Base-by-base conservation (phyloP, 768 basidiomycete genomes). In the Russula lepida region DNA sequence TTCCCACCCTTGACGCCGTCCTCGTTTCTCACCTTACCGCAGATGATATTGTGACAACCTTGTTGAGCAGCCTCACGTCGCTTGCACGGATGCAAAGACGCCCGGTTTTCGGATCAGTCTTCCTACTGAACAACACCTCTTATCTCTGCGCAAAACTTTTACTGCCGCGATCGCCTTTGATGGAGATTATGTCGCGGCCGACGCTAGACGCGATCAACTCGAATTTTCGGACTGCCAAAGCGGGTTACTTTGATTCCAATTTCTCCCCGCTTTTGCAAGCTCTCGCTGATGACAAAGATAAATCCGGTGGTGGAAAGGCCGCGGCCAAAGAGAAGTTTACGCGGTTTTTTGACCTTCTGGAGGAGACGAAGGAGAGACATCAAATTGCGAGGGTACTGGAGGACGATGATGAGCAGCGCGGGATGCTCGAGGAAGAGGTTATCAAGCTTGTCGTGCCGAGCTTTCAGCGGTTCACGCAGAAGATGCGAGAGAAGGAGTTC, bases 301-400 rank as follows among this genome's bases (percentile, higher is more conserved):
- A 81, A 44, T 25, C 54, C n/a, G 54, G 64, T 5, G 63, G 59
- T 71, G 67, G 74, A 28, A 83, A 82, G 72, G 77, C 79, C 3
- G 83, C 82, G 3, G 82, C 82, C 17, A 92, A 92, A 74, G 90
- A 92, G 73, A 89, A 86, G 72, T 87, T 89, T 70, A 89, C 84
- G 33, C 76, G 83, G 59, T 93, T 93, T 73, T 92, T 86, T 66
- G 88, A 90, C 65, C 69, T 88, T 41, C 73, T 92, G 64, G 91
- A 92, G 30, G 91, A 92, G 68, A 80, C 89, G 23, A 76, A 83
- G 52, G 90, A 92, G 69, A 74, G 90, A 48, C 91, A 93, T 71
- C 77, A 79, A 63, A 70, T 87, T 46, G 84, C 83, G 48, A 78
- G 75, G 64, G 83, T 91, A 12, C 72, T 92, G 65, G 85, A 85